Percentiles rank a stretch among this genome's conserved stretches.
Evolutionary conservation across 2,329 filamentous ascomycete species (phyloP).

Genomic region (Penicillium aurantiogriseum): DNA sequence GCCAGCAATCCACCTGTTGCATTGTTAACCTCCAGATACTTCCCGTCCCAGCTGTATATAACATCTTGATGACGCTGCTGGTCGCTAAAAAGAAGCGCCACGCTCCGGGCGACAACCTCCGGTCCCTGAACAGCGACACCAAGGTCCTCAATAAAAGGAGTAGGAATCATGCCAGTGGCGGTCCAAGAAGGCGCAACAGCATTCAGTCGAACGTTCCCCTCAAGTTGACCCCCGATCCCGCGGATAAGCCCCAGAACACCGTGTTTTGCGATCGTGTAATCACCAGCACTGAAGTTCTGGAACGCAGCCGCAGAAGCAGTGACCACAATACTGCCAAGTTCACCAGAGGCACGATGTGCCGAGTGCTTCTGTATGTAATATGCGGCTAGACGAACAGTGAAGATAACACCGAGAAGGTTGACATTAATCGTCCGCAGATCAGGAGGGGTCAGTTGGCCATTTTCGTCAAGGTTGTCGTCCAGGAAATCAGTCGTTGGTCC

Average conservation of each 20-base stretch:
- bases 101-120: conserved; percentile 50
- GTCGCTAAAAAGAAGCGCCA: conserved; percentile 53
- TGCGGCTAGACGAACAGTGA: conserved; percentile 51
- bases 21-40: conserved; percentile 56
- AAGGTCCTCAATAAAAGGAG: conserved; percentile 22
- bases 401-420: conserved; percentile 51
- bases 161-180: conserved; percentile 49
- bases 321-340: conserved; percentile 50
- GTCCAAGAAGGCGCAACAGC: conserved; percentile 58
- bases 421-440: conserved; percentile 47
- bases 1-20: conserved; percentile 23
- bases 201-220: conserved; percentile 55
- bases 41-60: conserved; percentile 52
- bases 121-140: conserved; percentile 42
- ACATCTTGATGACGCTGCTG: conserved; percentile 50
- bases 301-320: conserved; percentile 53
- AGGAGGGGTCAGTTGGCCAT: conserved; percentile 52
- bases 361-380: conserved; percentile 50
- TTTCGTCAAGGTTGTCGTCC: conserved; percentile 48
- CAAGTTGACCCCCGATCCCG: conserved; percentile 44
- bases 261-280: conserved; percentile 57
- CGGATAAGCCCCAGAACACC: conserved; percentile 56
- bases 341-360: conserved; percentile 41
- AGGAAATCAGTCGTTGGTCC: conserved; percentile 50
- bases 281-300: conserved; percentile 51